These are phyloP conservation scores for Nicotiana rustica DNA, from an alignment of 305 asterid genomes.

Conservation along the genomic window DNA sequence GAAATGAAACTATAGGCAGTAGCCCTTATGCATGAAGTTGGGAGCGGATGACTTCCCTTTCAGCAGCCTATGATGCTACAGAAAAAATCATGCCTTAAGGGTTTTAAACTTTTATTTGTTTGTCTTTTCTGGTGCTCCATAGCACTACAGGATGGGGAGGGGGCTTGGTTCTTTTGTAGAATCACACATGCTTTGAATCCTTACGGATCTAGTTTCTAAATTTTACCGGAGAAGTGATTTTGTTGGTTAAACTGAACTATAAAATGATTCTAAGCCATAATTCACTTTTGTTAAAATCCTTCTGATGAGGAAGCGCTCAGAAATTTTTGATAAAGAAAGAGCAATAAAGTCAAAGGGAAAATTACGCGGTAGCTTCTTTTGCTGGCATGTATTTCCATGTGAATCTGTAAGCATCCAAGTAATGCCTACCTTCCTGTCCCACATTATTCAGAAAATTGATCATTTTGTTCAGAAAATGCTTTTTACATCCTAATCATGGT, in stretches of 20 bases:
- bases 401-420: constrained; percentile 9
- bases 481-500: constrained; percentile 14
- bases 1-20: neutral
- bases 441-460: neutral
- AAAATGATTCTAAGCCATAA: neutral
- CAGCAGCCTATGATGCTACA: constrained; percentile 18
- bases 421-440: neutral
- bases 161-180: neutral
- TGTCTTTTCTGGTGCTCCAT: constrained; percentile 19
- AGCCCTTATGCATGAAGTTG: neutral
- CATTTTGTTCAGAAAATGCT: neutral
- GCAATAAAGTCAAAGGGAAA: neutral
- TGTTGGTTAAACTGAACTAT: constrained; percentile 11
- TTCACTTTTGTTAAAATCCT: neutral
- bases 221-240: constrained; percentile 4
- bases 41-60: constrained; percentile 16
- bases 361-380: neutral
- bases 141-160: neutral
- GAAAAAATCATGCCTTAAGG: neutral
- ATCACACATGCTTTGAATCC: neutral
- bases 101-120: neutral
- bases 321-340: neutral
- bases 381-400: constrained; percentile 3
- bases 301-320: neutral
- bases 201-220: neutral